Conservation (phyloP, 2,329 filamentous ascomycete species). For the Fusarium longipes region DNA sequence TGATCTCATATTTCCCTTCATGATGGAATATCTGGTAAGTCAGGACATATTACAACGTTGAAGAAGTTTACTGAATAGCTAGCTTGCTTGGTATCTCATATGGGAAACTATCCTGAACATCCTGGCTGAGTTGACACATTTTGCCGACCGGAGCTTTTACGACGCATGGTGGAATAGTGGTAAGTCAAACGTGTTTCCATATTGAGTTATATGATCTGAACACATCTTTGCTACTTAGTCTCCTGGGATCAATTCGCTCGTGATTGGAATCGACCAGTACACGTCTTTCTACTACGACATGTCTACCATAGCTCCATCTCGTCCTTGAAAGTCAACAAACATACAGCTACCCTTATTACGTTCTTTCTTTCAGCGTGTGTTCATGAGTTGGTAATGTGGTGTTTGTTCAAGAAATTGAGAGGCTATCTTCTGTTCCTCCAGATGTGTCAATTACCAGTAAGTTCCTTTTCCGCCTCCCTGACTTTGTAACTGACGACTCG, state of each 20-base stretch:
- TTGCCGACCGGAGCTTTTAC: conserved; percentile 81
- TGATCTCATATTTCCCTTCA: conserved; percentile 81
- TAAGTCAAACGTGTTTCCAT: conserved; percentile 41
- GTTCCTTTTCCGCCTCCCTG: conserved; percentile 24
- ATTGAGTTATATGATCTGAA: conserved; percentile 3
- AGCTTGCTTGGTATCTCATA: conserved; percentile 82
- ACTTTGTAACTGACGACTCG: neutral
- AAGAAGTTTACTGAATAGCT: conserved; percentile 7
- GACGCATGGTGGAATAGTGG: conserved; percentile 72
- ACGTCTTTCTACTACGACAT: conserved; percentile 80
- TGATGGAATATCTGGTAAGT: conserved; percentile 76
- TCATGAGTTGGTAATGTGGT: conserved; percentile 84
- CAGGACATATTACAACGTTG: neutral
- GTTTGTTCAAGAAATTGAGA: conserved; percentile 80
- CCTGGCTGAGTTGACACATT: conserved; percentile 79
- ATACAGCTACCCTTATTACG: conserved; percentile 78
- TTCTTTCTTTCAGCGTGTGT: conserved; percentile 78
- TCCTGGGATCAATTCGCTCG: conserved; percentile 82
- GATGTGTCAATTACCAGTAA: conserved; percentile 76
- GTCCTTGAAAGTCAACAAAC: conserved; percentile 75
- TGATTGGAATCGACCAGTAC: conserved; percentile 82
- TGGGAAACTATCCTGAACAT: conserved; percentile 82
- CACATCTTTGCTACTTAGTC: conserved; percentile 48
- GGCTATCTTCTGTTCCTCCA: conserved; percentile 80
- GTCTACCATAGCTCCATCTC: conserved; percentile 84